These are phyloP conservation scores for Yamadazyma nakazawae DNA, from an alignment of 805 yeast genomes.

Conservation along the genomic window DNA sequence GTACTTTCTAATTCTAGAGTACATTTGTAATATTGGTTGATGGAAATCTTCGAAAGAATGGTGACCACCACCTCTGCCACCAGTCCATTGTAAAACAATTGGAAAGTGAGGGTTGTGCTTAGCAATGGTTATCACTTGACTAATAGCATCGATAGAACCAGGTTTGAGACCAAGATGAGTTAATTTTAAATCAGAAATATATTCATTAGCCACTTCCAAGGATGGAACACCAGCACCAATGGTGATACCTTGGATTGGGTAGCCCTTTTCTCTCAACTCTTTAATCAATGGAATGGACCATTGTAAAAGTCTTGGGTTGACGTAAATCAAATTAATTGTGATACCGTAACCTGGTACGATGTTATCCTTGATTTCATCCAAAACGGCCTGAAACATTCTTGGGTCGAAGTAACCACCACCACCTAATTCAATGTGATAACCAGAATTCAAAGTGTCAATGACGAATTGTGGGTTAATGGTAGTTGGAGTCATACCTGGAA, in stretches of 20 bases:
- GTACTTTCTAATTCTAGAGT: conserved; percentile 88
- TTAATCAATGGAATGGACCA: conserved; percentile 98
- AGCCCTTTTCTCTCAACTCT: conserved; percentile 83
- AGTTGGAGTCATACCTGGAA: conserved; percentile 99
- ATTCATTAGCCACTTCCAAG: conserved; percentile 93
- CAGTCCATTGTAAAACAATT: conserved; percentile 98
- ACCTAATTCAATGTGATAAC: conserved; percentile 95
- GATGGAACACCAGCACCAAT: conserved; percentile 99
- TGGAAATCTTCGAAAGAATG: conserved; percentile 99
- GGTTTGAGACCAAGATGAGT: conserved; percentile 96
- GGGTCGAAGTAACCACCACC: conserved; percentile 98
- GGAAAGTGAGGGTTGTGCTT: conserved; percentile 96
- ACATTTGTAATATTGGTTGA: conserved; percentile 94
- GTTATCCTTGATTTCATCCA: conserved; percentile 62
- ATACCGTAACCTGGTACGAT: conserved; percentile 86
- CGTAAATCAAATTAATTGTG: conserved; percentile 90
- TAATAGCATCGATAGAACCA: conserved; percentile 91
- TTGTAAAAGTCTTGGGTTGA: conserved; percentile 94
- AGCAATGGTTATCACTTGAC: conserved; percentile 84
- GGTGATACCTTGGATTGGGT: conserved; percentile 92
- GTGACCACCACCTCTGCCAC: conserved; percentile 99
- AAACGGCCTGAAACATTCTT: conserved; percentile 65
- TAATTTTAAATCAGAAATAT: conserved; percentile 86
- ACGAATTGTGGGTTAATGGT: conserved; percentile 94
- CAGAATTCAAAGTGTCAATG: conserved; percentile 91